Conservation (phyloP, 2,329 filamentous ascomycete genomes). For the Escovopsis sp. region DNA sequence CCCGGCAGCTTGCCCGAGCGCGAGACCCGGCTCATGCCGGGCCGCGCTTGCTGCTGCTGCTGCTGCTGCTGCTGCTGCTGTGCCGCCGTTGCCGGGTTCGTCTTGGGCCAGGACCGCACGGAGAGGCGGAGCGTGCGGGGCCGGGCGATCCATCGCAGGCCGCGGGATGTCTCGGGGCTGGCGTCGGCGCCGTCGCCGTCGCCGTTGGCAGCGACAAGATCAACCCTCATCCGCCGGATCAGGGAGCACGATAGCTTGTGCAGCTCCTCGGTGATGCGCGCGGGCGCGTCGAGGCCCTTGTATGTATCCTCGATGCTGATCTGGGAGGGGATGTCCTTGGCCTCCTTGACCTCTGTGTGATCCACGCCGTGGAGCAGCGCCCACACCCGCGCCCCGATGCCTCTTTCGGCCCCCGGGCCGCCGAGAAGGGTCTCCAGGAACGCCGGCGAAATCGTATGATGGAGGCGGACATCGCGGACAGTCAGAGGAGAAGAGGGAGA, state of each 20-base stretch:
- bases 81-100: conserved; percentile 8
- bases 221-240: conserved; percentile 61
- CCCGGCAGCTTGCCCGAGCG: conserved; percentile 58
- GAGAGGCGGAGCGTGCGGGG: conserved; percentile 73
- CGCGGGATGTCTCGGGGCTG: conserved; percentile 15
- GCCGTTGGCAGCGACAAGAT: conserved; percentile 36
- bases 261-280: conserved; percentile 54
- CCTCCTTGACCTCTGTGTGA: conserved; percentile 54
- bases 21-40: conserved; percentile 56
- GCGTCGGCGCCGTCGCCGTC: conserved; percentile 16
- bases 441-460: conserved; percentile 47
- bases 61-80: no score
- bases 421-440: conserved; percentile 54
- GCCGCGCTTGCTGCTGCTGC: conserved; percentile 25
- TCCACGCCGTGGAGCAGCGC: conserved; percentile 70
- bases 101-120: conserved; percentile 43
- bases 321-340: conserved; percentile 61
- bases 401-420: conserved; percentile 55
- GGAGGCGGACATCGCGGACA: conserved; percentile 49
- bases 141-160: conserved; percentile 55
- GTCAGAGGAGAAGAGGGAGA: conserved; percentile 36
- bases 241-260: conserved; percentile 54
- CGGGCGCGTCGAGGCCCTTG: conserved; percentile 48
- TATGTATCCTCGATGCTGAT: conserved; percentile 96
- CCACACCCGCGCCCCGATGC: conserved; percentile 63